Conservation (phyloP, 495 filamentous ascomycete species). For the Neurospora intermedia region DNA sequence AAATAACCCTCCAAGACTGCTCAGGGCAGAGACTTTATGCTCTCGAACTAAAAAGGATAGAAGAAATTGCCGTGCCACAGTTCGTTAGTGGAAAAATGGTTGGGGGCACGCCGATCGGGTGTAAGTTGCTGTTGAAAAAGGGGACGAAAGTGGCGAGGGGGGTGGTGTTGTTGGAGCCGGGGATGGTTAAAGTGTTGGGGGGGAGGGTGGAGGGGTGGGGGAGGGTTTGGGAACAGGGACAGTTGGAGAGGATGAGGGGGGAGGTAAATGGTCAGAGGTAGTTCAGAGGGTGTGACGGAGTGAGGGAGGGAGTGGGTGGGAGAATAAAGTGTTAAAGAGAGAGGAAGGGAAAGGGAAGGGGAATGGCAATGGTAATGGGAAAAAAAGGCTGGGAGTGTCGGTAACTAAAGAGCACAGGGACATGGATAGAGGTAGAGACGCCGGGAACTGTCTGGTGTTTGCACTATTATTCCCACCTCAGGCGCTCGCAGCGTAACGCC, state of each 20-base stretch:
- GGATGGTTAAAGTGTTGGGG: slow-evolving; percentile 54
- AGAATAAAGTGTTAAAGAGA: background rate
- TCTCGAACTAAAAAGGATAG: slow-evolving; percentile 59
- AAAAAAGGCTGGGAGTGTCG: no score
- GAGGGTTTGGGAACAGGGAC: slow-evolving; percentile 59
- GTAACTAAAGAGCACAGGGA: no score
- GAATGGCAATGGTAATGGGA: no score
- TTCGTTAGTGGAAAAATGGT: slow-evolving; percentile 52
- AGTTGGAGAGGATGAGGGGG: slow-evolving; percentile 57
- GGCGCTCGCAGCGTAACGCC: slow-evolving; percentile 3
- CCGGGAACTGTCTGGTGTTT: no score
- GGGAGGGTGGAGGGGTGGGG: slow-evolving; percentile 82
- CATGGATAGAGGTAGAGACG: no score
- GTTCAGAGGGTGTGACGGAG: background rate
- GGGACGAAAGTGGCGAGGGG: slow-evolving; percentile 58
- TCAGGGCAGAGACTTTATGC: slow-evolving; percentile 57
- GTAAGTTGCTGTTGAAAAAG: slow-evolving; percentile 64
- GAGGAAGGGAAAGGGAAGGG: background rate
- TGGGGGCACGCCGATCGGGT: slow-evolving; percentile 60
- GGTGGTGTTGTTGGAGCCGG: slow-evolving; percentile 62
- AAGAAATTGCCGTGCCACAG: slow-evolving; percentile 52
- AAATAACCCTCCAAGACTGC: slow-evolving; percentile 73
- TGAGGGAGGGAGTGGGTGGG: fast-evolving
- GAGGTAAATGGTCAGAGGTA: slow-evolving; percentile 32
- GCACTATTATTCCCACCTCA: no score